Base-by-base conservation (phyloP, 805 yeast species). In the Starmerella stellata region DNA sequence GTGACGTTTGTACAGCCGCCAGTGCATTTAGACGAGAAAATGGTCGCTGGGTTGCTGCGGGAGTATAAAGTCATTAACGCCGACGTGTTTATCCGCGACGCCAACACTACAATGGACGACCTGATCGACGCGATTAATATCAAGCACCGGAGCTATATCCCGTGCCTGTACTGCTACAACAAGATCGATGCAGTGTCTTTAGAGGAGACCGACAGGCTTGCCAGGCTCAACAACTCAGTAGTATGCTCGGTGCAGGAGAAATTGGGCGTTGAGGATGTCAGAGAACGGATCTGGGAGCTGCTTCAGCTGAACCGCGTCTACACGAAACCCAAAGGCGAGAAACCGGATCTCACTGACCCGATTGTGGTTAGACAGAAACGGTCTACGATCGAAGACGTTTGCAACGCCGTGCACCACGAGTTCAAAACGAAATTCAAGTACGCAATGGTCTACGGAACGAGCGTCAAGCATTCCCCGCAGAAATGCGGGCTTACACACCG, bases 381-480 rank as follows among this genome's bases (percentile, higher is more conserved):
- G 39, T 76, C 92, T 5, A 66, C 90, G 2, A 72, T 87, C 38
- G 87, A 77, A 47, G 82, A 75, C 47, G 81, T 87, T 21, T 87
- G 98, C 63, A 85, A 87, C 54, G 69, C 90, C 11, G 77, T 87
- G 45, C 96, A 87, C 56, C 70, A 93, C 49, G 95, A 85, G 52
- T 78, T 87, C 66, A 85, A 83, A 53, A 75, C 78, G 46, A 81
- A 78, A 52, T 87, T 90, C 66, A 81, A 83, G 56, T 83, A 85
- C 56, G 96, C 96, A 1, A 60, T 83, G 52, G 95, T 87, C 4
- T 87, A 96, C 95, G 98, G 98, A 0, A 74, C 85, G 1, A 76
- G 92, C 35, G 78, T 95, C 5, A 90, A 90, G 56, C 93, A 82
- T 55, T 80, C 87, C 27, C 96, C 96, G 3, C 98, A 87, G 54